These are phyloP conservation scores for Sphaerulina populicola DNA, from an alignment of 2,329 filamentous ascomycete genomes.

Conservation along the genomic window DNA sequence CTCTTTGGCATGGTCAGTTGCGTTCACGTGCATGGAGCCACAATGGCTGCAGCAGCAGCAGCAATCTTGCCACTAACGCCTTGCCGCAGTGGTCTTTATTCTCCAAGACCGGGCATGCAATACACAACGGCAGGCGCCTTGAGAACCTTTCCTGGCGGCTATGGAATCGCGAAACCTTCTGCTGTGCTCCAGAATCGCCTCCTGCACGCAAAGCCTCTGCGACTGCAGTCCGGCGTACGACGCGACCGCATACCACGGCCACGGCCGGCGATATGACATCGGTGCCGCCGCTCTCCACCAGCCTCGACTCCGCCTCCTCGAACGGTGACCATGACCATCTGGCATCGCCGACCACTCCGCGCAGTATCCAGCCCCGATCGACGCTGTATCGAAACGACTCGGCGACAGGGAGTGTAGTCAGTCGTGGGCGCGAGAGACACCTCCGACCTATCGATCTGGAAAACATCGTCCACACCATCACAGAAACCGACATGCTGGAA, in stretches of 20 bases:
- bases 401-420: conserved; percentile 50
- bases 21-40: not conserved
- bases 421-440: conserved; percentile 69
- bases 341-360: conserved; percentile 46
- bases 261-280: not conserved
- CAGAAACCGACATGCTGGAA: conserved; percentile 66
- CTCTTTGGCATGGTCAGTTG: conserved; percentile 67
- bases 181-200: conserved; percentile 56
- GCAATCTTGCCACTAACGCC: conserved; percentile 6
- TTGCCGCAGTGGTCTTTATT: conserved; percentile 57
- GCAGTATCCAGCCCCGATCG: conserved; percentile 49
- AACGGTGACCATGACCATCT: conserved; percentile 36
- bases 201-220: conserved; percentile 16
- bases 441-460: conserved; percentile 88
- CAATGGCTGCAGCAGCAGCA: not conserved
- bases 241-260: conserved; percentile 12
- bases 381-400: conserved; percentile 65
- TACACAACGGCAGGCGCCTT: conserved; percentile 83
- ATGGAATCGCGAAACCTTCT: conserved; percentile 90
- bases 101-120: conserved; percentile 84
- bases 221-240: conserved; percentile 15
- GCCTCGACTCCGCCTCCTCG: conserved; percentile 39
- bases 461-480: conserved; percentile 88
- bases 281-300: conserved; percentile 41
- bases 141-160: conserved; percentile 95